Conservation (phyloP, 164 flowering plant species). For the Nelumbo lutea region DNA sequence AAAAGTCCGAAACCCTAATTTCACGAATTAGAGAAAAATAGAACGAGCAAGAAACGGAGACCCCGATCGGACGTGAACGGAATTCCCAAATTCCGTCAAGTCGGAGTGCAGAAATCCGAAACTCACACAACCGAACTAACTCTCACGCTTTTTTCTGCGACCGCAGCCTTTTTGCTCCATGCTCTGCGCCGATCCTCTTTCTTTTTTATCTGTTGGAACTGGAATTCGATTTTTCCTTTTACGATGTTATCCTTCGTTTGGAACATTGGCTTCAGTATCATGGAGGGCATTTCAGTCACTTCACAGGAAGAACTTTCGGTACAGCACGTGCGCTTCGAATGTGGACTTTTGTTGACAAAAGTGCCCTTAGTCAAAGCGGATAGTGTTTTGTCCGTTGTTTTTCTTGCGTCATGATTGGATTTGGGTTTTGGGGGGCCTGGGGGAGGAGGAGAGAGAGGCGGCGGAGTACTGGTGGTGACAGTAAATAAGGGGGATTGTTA, state of each 20-base stretch:
- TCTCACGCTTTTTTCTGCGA: constrained; percentile 12
- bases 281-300: background rate
- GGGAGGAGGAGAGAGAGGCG: background rate
- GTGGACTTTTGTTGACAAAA: background rate
- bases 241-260: background rate
- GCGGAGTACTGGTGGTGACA: too few species aligned
- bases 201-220: background rate
- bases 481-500: background rate
- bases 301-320: background rate
- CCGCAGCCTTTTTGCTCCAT: constrained; percentile 16
- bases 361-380: background rate
- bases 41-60: constrained; percentile 5
- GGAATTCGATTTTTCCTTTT: background rate
- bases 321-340: background rate
- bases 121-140: constrained; percentile 22
- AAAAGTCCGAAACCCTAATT: background rate
- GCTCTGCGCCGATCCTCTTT: constrained; percentile 18
- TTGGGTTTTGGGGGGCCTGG: too few species aligned
- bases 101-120: constrained; percentile 40
- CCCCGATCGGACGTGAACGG: constrained; percentile 52
- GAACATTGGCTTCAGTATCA: background rate
- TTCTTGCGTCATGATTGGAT: too few species aligned
- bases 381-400: too few species aligned
- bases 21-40: background rate
- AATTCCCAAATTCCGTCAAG: constrained; percentile 45